Percentiles rank a stretch among this genome's conserved stretches.
Evolutionary conservation across 2,329 filamentous ascomycete genomes (phyloP).

Genomic region (Fusarium piperis): DNA sequence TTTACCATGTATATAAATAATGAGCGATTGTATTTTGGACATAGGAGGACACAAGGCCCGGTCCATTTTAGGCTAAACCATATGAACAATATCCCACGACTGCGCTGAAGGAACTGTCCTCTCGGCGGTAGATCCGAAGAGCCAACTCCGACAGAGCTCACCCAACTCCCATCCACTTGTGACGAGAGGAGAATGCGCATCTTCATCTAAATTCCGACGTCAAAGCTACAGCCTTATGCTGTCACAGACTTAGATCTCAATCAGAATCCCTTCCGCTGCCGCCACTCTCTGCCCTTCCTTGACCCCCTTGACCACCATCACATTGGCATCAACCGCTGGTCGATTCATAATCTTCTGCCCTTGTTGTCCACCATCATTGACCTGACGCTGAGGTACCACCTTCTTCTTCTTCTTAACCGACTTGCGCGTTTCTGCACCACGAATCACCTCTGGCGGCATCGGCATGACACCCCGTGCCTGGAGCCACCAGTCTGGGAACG

Average conservation of each 20-base stretch:
- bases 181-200: not conserved
- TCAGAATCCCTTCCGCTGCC: constrained; percentile 18
- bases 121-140: too few species aligned
- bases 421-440: constrained; percentile 6
- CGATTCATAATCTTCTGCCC: not conserved
- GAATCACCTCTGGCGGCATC: constrained; percentile 13
- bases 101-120: too few species aligned
- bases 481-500: constrained; percentile 57
- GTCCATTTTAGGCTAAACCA: not conserved
- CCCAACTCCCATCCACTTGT: too few species aligned
- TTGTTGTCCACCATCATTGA: not conserved
- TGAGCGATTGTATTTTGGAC: not conserved
- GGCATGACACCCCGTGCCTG: constrained; percentile 29
- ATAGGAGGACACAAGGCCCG: not conserved
- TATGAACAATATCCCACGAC: not conserved
- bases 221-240: not conserved
- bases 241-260: constrained; percentile 10
- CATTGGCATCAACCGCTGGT: not conserved
- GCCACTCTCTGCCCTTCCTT: not conserved
- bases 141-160: too few species aligned
- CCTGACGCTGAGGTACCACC: not conserved
- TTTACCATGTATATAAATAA: not conserved
- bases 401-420: constrained; percentile 20
- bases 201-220: not conserved
- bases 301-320: not conserved